Evolutionary conservation across 805 yeast genomes (phyloP).

Genomic region (Candida ovalis): DNA sequence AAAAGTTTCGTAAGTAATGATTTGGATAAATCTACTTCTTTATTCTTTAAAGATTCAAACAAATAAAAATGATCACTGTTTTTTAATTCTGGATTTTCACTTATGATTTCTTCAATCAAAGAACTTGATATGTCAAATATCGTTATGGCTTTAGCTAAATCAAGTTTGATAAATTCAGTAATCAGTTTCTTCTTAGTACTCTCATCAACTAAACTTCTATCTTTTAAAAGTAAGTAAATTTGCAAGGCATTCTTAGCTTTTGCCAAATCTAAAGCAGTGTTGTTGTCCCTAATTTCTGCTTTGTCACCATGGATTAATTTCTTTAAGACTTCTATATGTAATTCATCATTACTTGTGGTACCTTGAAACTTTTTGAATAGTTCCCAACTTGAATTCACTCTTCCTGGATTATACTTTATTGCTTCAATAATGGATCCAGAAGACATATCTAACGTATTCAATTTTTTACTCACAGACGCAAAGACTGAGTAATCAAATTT

Average conservation of each 20-base stretch:
- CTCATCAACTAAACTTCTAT: constrained; percentile 12
- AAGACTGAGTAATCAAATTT: constrained; percentile 26
- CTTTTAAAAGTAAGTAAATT: constrained; percentile 10
- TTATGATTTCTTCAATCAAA: constrained; percentile 10
- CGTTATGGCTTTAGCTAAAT: constrained; percentile 14
- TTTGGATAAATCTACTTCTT: not conserved
- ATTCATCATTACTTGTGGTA: constrained; percentile 4
- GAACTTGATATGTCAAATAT: constrained; percentile 11
- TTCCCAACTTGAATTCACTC: constrained; percentile 33
- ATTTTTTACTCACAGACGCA: constrained; percentile 11
- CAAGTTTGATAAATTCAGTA: constrained; percentile 16
- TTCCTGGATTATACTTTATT: constrained; percentile 34
- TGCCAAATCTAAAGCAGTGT: constrained; percentile 10
- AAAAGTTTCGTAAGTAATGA: constrained; percentile 2
- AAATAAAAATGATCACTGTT: constrained; percentile 21
- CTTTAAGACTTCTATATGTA: constrained; percentile 13
- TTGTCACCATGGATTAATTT: constrained; percentile 23
- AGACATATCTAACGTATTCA: constrained; percentile 5
- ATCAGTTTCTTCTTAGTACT: constrained; percentile 11
- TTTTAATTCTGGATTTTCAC: constrained; percentile 6
- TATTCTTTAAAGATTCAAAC: constrained; percentile 11
- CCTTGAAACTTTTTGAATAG: constrained; percentile 15
- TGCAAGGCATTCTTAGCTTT: constrained; percentile 13
- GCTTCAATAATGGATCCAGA: constrained; percentile 21
- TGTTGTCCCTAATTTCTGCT: constrained; percentile 20